These are phyloP conservation scores for Trichoderma gamsii DNA, from an alignment of 495 filamentous ascomycete genomes.

Conservation along the genomic window DNA sequence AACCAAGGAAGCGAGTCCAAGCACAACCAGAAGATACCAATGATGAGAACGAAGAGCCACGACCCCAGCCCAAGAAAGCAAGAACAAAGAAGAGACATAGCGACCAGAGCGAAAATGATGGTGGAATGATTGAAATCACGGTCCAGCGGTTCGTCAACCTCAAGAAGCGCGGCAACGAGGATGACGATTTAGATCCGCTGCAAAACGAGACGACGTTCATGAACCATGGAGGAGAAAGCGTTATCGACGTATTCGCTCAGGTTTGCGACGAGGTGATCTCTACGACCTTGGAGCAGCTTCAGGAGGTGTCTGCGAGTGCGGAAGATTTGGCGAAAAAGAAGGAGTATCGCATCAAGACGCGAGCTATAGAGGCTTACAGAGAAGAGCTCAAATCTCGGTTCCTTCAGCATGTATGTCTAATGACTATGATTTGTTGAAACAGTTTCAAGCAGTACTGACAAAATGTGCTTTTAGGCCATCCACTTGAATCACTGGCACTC, in stretches of 20 bases:
- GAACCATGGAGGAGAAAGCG: constrained; percentile 59
- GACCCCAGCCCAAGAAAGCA: constrained; percentile 18
- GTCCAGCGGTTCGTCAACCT: constrained; percentile 37
- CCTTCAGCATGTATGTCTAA: constrained; percentile 47
- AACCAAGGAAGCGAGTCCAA: constrained; percentile 19
- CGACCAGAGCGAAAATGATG: constrained; percentile 23
- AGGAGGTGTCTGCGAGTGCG: constrained; percentile 31
- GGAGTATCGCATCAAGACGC: constrained; percentile 55
- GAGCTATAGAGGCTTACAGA: constrained; percentile 61
- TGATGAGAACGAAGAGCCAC: constrained; percentile 1
- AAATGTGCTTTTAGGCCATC: constrained; percentile 35
- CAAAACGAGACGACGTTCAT: constrained; percentile 46
- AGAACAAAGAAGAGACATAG: constrained; percentile 15
- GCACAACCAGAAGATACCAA: neutral
- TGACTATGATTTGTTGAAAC: neutral
- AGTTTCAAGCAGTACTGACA: neutral
- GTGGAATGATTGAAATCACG: constrained; percentile 35
- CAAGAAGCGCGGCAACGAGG: constrained; percentile 29
- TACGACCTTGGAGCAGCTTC: constrained; percentile 40
- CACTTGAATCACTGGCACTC: constrained; percentile 60
- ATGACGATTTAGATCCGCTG: constrained; percentile 30
- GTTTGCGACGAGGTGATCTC: constrained; percentile 64
- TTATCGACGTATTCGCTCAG: constrained; percentile 62
- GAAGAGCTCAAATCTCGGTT: constrained; percentile 60
- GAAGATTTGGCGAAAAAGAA: constrained; percentile 38